Evolutionary conservation across 2,329 filamentous ascomycete species (phyloP).

Genomic region (Diaporthe nobilis): DNA sequence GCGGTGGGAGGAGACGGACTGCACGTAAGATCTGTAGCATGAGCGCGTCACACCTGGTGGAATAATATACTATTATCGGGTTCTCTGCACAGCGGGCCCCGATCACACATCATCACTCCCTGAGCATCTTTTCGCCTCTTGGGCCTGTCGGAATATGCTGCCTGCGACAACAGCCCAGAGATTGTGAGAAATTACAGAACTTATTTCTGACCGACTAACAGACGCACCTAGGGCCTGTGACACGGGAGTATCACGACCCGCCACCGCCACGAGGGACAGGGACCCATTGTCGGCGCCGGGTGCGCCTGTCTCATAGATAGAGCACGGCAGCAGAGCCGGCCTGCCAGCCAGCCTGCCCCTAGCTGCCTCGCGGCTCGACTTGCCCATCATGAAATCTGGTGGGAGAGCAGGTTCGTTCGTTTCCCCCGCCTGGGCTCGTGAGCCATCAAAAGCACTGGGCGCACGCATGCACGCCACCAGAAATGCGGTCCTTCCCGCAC

Average conservation of each 20-base stretch:
- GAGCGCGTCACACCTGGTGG: constrained; percentile 20
- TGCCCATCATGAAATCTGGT: neutral
- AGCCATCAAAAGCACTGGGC: neutral
- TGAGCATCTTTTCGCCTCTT: neutral
- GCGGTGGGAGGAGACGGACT: neutral
- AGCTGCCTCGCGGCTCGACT: neutral
- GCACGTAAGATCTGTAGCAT: constrained; percentile 28
- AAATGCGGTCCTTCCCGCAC: neutral
- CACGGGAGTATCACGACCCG: neutral
- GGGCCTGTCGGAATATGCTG: neutral
- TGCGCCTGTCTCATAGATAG: neutral
- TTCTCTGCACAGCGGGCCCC: constrained; percentile 3
- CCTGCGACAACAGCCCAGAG: neutral
- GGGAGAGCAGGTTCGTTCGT: neutral
- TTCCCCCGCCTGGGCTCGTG: too few species aligned
- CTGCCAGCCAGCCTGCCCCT: too few species aligned
- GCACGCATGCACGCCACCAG: neutral
- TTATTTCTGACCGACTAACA: neutral
- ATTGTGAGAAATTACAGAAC: neutral
- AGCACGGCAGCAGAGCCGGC: neutral
- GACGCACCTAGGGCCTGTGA: neutral
- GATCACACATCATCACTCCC: neutral
- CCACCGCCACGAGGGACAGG: neutral
- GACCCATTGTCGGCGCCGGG: neutral
- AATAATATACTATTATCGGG: constrained; percentile 34